These are phyloP conservation scores for Schizothecium vesticola DNA, from an alignment of 495 filamentous ascomycete species.

Conservation along the genomic window DNA sequence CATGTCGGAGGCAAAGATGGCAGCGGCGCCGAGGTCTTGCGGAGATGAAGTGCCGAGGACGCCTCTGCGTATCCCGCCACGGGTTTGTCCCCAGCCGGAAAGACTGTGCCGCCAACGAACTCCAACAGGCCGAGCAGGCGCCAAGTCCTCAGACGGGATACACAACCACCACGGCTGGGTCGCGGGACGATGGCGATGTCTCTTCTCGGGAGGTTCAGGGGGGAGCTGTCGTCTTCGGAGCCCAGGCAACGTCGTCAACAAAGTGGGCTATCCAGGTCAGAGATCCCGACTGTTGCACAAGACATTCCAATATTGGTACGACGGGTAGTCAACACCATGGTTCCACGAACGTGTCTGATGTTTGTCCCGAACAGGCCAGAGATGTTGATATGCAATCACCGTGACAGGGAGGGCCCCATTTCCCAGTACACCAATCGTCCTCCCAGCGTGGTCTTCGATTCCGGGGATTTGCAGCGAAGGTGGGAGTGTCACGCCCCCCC, in stretches of 20 bases:
- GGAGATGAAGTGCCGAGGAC: not conserved
- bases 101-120: not conserved
- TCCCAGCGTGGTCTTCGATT: not conserved
- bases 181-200: not conserved
- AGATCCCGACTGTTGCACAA: not conserved
- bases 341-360: not conserved
- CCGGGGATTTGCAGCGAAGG: not conserved
- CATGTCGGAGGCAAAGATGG: not conserved
- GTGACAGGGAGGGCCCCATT: not conserved
- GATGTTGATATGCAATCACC: not conserved
- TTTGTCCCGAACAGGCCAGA: not conserved
- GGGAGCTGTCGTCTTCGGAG: not conserved
- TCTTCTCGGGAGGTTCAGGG: not conserved
- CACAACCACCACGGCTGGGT: not conserved
- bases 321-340: not conserved
- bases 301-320: not conserved
- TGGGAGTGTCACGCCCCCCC: not conserved
- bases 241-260: not conserved
- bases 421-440: not conserved
- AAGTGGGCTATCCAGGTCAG: not conserved
- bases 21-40: not conserved
- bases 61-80: not conserved
- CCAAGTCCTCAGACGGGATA: not conserved
- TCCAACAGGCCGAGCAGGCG: not conserved
- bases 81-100: not conserved